Base-by-base conservation (phyloP, 2,329 filamentous ascomycete species). In the Teratosphaeria viscida region DNA sequence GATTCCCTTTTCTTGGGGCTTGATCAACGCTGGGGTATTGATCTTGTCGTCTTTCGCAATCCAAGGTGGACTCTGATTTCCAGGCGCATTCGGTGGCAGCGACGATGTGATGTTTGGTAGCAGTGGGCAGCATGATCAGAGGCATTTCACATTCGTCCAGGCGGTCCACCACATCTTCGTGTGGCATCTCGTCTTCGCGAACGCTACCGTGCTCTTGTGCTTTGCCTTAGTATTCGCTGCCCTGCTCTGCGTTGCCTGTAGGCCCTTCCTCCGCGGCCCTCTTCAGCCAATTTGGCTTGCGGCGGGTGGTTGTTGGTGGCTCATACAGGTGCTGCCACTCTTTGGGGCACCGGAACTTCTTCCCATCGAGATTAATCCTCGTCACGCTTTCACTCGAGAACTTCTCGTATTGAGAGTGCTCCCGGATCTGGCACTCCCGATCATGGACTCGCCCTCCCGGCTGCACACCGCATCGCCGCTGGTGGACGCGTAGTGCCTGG, bases 1-100 rank as follows among this genome's bases (percentile, higher is more conserved):
- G 91, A 89, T 95, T 57, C 92, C 92, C 0, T 88, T 94, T 69
- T 82, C 92, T 26, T 96, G 92, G 92, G 89, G 85, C 0, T 81
- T 89, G 70, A 87, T 92, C 72, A 95, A 90, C 72, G 85, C 92
- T 10, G 73, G 96, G 54, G 82, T 95, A 34, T 78, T 96, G 54
- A 85, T 96, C 56, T 79, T 95, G 63, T 94, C 90, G 5, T 94
- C 90, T 3, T 96, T 96, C 72, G 89, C 90, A n/a, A 92, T 95
- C 57, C 90, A 95, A 71, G 90, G 91, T 55, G 91, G 89, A 47
- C 79, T 96, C 62, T 96, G 74, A 84, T 19, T 7, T 10, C 6
- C n/a, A n/a, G 16, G 43, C 43, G 7, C 23, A n/a, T 23, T 49
- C 16, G 43, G 43, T 49, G 43, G 43, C n/a, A n/a, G 23, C 16